Conservation (phyloP, 441 rosid species). For the Populus hybrid region DNA sequence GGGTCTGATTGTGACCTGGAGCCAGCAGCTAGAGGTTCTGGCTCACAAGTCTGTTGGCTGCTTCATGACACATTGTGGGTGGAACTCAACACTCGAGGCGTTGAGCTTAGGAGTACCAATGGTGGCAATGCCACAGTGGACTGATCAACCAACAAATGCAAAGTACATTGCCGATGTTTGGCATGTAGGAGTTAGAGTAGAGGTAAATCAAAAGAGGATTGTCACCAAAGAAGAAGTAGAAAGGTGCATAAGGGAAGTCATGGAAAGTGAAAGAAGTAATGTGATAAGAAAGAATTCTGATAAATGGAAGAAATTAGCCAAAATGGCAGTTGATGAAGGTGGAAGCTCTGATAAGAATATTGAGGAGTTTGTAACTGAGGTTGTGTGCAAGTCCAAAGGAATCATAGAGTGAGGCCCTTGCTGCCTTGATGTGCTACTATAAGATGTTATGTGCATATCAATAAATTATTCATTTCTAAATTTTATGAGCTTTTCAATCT, state of each 20-base stretch:
- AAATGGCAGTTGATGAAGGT: conserved; percentile 45
- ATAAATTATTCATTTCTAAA: background rate
- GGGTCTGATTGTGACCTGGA: conserved; percentile 50
- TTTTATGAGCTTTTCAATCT: background rate
- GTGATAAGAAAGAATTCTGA: conserved; percentile 38
- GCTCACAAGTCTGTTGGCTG: conserved; percentile 51
- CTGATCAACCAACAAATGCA: conserved; percentile 48
- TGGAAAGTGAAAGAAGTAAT: conserved; percentile 43
- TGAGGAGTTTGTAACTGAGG: conserved; percentile 30
- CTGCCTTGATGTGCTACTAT: background rate
- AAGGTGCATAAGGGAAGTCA: conserved; percentile 35
- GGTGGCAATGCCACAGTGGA: conserved; percentile 61
- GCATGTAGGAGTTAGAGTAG: conserved; percentile 45
- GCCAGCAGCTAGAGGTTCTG: conserved; percentile 46
- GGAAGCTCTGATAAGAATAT: conserved; percentile 54
- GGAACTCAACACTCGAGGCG: conserved; percentile 63
- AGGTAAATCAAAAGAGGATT: conserved; percentile 28
- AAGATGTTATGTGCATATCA: background rate
- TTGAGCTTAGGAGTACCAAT: conserved; percentile 55
- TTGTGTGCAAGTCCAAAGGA: background rate
- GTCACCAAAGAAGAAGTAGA: conserved; percentile 32
- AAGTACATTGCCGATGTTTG: conserved; percentile 50
- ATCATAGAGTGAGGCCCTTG: background rate
- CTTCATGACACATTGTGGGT: conserved; percentile 57
- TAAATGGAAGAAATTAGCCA: conserved; percentile 44